Percentiles rank a stretch among this genome's conserved stretches.
Evolutionary conservation across 2,329 filamentous ascomycete species (phyloP).

Genomic region (Monosporascus sp.): DNA sequence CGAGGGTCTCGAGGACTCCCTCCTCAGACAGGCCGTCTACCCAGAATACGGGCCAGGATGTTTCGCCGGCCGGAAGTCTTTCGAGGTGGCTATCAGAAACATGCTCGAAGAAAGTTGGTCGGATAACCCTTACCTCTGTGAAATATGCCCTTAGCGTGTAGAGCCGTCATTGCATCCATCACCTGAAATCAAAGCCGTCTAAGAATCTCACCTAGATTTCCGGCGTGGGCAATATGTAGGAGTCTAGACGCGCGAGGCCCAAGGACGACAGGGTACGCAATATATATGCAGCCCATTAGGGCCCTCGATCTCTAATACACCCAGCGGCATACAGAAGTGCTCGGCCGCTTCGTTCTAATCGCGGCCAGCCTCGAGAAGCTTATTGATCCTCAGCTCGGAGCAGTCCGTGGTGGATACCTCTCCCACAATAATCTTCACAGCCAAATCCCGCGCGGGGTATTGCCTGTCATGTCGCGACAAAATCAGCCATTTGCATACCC

Average conservation of each 20-base stretch:
- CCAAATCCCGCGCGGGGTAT: slow-evolving; percentile 17
- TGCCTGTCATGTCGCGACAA: slow-evolving; percentile 14
- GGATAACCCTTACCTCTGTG: slow-evolving; percentile 24
- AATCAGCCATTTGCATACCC: slow-evolving; percentile 40
- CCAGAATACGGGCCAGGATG: slow-evolving; percentile 18
- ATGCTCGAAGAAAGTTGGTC: neutral
- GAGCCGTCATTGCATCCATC: slow-evolving; percentile 13
- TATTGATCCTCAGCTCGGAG: slow-evolving; percentile 12
- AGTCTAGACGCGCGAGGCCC: slow-evolving; percentile 17
- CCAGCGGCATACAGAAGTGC: slow-evolving; percentile 14
- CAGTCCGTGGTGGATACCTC: slow-evolving; percentile 14
- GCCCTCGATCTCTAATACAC: slow-evolving; percentile 15
- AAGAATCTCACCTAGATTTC: slow-evolving; percentile 6
- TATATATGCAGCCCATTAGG: slow-evolving; percentile 23
- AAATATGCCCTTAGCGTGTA: slow-evolving; percentile 24
- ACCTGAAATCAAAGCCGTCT: slow-evolving; percentile 13
- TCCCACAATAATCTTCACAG: slow-evolving; percentile 28
- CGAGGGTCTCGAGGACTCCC: slow-evolving; percentile 11
- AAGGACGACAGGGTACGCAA: slow-evolving; percentile 21
- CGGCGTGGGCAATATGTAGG: neutral
- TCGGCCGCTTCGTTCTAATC: neutral
- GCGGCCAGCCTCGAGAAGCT: slow-evolving; percentile 6
- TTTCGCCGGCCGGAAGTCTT: slow-evolving; percentile 26
- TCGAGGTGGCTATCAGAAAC: neutral
- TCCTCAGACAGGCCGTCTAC: slow-evolving; percentile 18